Evolutionary conservation across 2,329 filamentous ascomycete species (phyloP).

Genomic region (Berkeleyomyces basicola): DNA sequence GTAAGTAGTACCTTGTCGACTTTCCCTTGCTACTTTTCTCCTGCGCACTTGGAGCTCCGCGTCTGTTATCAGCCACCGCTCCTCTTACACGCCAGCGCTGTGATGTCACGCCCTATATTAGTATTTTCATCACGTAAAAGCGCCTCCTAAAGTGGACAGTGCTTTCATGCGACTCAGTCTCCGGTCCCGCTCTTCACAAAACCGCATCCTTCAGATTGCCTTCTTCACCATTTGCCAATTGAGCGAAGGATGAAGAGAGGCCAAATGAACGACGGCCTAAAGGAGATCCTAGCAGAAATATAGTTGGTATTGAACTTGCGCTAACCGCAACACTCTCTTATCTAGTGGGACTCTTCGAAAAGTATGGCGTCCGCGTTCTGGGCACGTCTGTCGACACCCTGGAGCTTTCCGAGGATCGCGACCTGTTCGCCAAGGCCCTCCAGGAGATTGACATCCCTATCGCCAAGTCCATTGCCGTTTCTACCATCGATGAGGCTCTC

Average conservation of each 20-base stretch:
- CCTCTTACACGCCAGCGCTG: not conserved
- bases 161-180: constrained; percentile 6
- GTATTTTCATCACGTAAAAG: constrained; percentile 9
- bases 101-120: constrained; percentile 1
- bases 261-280: not conserved
- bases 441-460: constrained; percentile 97
- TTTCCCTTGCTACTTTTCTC: not conserved
- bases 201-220: not conserved
- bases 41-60: constrained; percentile 8
- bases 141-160: not conserved
- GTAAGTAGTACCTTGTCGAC: constrained; percentile 12
- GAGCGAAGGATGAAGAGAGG: not conserved
- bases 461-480: constrained; percentile 85
- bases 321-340: not conserved
- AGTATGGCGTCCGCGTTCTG: constrained; percentile 87
- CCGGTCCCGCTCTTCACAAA: constrained; percentile 2
- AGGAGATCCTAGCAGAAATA: not conserved
- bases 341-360: constrained; percentile 68
- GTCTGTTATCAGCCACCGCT: not conserved
- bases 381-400: constrained; percentile 90
- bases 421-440: constrained; percentile 86
- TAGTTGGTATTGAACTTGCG: not conserved
- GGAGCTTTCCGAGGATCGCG: constrained; percentile 75
- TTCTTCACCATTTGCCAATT: not conserved
- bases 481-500: constrained; percentile 80